Evolutionary conservation across 352 stramenopile genomes (phyloP).

Genomic region (Pythium rishiriense): DNA sequence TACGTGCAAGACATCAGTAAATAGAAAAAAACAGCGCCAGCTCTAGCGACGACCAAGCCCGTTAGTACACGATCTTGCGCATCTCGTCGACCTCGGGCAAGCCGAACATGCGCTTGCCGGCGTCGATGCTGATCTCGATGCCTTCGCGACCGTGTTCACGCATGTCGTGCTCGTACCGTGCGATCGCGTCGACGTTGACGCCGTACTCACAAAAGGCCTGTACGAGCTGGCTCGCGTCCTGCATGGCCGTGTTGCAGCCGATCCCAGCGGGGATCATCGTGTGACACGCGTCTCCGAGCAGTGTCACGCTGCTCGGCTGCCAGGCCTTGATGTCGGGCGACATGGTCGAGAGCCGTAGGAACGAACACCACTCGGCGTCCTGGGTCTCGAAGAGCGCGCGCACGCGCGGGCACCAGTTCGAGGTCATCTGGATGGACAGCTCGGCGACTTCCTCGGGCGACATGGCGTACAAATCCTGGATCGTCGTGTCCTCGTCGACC

Average conservation of each 20-base stretch:
- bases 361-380: conserved; percentile 51
- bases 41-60: background rate
- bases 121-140: conserved; percentile 45
- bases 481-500: conserved; percentile 25
- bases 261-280: conserved; percentile 65
- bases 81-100: conserved; percentile 46
- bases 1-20: background rate
- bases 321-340: conserved; percentile 52
- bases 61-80: conserved; percentile 26
- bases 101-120: conserved; percentile 47
- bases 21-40: background rate
- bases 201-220: conserved; percentile 44
- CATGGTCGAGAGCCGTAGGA: conserved; percentile 67
- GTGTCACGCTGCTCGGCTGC: conserved; percentile 46
- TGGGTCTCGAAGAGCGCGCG: conserved; percentile 47
- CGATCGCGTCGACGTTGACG: conserved; percentile 52
- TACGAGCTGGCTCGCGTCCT: conserved; percentile 45
- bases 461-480: conserved; percentile 53
- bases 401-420: conserved; percentile 46
- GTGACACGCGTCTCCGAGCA: conserved; percentile 63
- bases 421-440: conserved; percentile 56
- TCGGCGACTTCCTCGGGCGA: conserved; percentile 42
- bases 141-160: conserved; percentile 49
- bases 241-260: conserved; percentile 58
- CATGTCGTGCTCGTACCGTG: conserved; percentile 55